Conservation (phyloP, 1,284 basidiomycete genomes). For the Apiotrichum sp. region DNA sequence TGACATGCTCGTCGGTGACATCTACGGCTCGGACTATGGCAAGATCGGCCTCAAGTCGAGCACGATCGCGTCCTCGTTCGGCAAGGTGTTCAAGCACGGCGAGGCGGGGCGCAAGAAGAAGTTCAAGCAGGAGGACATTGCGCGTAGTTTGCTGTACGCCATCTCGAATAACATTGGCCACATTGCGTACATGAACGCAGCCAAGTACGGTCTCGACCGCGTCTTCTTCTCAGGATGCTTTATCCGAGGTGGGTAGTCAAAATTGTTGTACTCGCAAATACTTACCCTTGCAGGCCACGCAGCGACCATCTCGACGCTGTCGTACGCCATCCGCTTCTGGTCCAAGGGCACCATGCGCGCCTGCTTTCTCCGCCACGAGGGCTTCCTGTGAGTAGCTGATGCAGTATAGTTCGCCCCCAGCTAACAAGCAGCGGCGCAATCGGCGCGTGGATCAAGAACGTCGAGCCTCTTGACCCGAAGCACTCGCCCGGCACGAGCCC, state of each 20-base stretch:
- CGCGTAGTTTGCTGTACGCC: conserved; percentile 87
- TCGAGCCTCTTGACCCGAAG: conserved; percentile 46
- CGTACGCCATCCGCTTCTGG: conserved; percentile 99
- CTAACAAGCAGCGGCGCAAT: conserved; percentile 57
- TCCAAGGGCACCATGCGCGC: conserved; percentile 96
- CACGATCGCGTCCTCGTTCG: conserved; percentile 96
- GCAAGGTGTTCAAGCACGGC: conserved; percentile 91
- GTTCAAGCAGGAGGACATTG: conserved; percentile 91
- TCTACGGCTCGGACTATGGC: conserved; percentile 91
- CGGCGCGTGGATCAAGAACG: conserved; percentile 95
- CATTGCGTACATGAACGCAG: conserved; percentile 99
- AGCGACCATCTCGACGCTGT: conserved; percentile 93
- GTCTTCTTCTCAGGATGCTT: conserved; percentile 99
- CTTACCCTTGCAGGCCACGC: conserved; percentile 64
- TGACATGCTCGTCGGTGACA: conserved; percentile 99
- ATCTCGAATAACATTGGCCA: conserved; percentile 99
- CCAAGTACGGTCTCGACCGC: conserved; percentile 93
- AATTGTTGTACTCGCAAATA: not conserved
- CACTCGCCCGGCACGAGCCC: not conserved
- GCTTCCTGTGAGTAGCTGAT: conserved; percentile 58
- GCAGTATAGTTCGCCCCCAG: too few species aligned
- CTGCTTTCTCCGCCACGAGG: conserved; percentile 94
- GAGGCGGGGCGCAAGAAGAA: conserved; percentile 53
- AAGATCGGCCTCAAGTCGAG: conserved; percentile 94
- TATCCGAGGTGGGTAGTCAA: conserved; percentile 69